Conservation (phyloP, 495 filamentous ascomycete species). For the Terfezia claveryi region DNA sequence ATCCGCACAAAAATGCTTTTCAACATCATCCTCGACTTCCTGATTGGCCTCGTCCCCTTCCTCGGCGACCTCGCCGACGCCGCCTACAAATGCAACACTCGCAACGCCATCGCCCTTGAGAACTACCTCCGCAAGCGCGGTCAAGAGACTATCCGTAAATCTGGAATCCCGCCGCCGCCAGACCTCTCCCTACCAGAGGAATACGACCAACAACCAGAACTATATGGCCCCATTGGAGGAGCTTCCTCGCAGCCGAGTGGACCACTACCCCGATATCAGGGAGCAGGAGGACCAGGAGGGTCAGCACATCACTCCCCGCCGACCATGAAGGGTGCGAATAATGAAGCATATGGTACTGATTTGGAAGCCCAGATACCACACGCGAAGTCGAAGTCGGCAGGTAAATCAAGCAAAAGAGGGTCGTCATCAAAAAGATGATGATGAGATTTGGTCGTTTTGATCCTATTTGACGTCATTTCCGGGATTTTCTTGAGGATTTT, state of each 20-base stretch:
- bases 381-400: too few relatives aligned
- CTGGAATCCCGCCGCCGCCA: conserved; percentile 9
- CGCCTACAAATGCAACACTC: conserved; percentile 45
- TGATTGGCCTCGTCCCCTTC: conserved; percentile 64
- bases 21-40: conserved; percentile 57
- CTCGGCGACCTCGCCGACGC: conserved; percentile 66
- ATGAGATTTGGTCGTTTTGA: too few relatives aligned
- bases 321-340: too few relatives aligned
- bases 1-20: conserved; percentile 46
- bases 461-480: too few relatives aligned
- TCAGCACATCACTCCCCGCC: too few relatives aligned
- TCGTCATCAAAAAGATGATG: too few relatives aligned
- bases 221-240: background rate
- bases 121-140: conserved; percentile 41
- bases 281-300: too few relatives aligned
- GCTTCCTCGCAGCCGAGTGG: background rate
- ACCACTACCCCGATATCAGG: background rate
- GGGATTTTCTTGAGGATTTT: too few relatives aligned
- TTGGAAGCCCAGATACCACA: too few relatives aligned
- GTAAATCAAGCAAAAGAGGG: too few relatives aligned
- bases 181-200: background rate
- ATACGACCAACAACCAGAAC: background rate
- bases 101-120: conserved; percentile 57
- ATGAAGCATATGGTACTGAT: too few relatives aligned
- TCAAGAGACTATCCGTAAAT: conserved; percentile 24